These are phyloP conservation scores for Candida neerlandica DNA, from an alignment of 1,139 yeast species.

Conservation along the genomic window DNA sequence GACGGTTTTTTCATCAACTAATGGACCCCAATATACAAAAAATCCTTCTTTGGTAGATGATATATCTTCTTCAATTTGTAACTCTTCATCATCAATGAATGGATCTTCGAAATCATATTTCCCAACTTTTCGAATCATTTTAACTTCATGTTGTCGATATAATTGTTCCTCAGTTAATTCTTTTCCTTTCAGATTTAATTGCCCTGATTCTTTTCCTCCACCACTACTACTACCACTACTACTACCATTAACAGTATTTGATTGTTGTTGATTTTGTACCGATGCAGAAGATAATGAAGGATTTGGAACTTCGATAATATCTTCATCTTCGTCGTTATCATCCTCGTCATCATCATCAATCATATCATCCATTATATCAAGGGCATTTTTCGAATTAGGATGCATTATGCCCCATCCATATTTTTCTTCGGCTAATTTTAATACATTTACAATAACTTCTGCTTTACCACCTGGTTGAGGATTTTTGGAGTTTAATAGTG, in stretches of 20 bases:
- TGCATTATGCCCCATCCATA: constrained; percentile 79
- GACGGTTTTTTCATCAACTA: constrained; percentile 61
- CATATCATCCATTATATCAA: constrained; percentile 63
- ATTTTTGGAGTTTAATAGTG: constrained; percentile 49
- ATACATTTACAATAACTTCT: constrained; percentile 76
- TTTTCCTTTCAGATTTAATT: constrained; percentile 40
- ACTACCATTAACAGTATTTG: constrained; percentile 28
- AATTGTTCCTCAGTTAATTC: constrained; percentile 51
- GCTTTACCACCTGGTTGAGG: constrained; percentile 69
- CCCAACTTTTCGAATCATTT: constrained; percentile 71
- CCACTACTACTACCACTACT: constrained; percentile 24
- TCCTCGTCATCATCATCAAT: constrained; percentile 64
- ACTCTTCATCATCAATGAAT: constrained; percentile 92
- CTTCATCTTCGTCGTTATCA: constrained; percentile 60
- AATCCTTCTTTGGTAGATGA: constrained; percentile 94
- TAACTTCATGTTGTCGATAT: constrained; percentile 44
- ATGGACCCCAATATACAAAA: constrained; percentile 93
- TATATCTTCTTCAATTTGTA: constrained; percentile 90
- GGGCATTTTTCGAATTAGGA: constrained; percentile 64
- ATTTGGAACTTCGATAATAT: constrained; percentile 28
- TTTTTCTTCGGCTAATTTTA: constrained; percentile 80
- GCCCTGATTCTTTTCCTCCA: constrained; percentile 15
- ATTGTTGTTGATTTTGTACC: constrained; percentile 5
- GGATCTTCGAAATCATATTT: constrained; percentile 94
- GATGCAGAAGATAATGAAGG: constrained; percentile 24